Conservation (phyloP, 1,284 basidiomycete species). For the Agroathelia rolfsii region DNA sequence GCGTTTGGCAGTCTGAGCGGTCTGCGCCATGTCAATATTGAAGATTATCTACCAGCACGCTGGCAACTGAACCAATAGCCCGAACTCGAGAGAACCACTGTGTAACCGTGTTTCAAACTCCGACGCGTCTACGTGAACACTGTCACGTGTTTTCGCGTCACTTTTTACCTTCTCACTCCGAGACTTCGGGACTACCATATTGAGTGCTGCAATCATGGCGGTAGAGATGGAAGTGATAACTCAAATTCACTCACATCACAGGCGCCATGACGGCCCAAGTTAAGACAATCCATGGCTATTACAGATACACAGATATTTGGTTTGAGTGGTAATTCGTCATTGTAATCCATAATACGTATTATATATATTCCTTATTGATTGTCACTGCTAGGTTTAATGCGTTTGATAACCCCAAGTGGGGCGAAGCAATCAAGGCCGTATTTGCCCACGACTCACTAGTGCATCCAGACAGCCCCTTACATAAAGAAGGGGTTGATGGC, state of each 20-base stretch:
- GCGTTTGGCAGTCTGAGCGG: slow-evolving; percentile 32
- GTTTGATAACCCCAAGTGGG: slow-evolving; percentile 38
- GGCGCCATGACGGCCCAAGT: no score
- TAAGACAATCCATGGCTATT: slow-evolving; percentile 59
- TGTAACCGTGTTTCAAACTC: no score
- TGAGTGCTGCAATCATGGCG: no score
- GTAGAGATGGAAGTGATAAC: no score
- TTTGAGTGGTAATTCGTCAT: slow-evolving; percentile 48
- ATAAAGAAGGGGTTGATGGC: slow-evolving; percentile 48
- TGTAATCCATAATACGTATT: slow-evolving; percentile 1
- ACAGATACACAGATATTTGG: slow-evolving; percentile 71
- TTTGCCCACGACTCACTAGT: slow-evolving; percentile 57
- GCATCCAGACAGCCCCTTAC: slow-evolving; percentile 65
- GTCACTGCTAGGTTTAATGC: slow-evolving; percentile 35
- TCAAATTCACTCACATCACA: no score
- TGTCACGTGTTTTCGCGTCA: no score
- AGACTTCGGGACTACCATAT: no score
- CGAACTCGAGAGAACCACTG: no score
- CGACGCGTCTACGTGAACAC: no score
- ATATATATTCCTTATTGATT: slow-evolving; percentile 1
- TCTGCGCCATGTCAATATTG: slow-evolving; percentile 43
- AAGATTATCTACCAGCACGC: no score
- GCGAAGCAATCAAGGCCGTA: slow-evolving; percentile 57
- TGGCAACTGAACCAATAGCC: no score
- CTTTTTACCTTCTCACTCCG: no score